Base-by-base conservation (phyloP, 441 rosid genomes). In the Corymbia calophylla region DNA sequence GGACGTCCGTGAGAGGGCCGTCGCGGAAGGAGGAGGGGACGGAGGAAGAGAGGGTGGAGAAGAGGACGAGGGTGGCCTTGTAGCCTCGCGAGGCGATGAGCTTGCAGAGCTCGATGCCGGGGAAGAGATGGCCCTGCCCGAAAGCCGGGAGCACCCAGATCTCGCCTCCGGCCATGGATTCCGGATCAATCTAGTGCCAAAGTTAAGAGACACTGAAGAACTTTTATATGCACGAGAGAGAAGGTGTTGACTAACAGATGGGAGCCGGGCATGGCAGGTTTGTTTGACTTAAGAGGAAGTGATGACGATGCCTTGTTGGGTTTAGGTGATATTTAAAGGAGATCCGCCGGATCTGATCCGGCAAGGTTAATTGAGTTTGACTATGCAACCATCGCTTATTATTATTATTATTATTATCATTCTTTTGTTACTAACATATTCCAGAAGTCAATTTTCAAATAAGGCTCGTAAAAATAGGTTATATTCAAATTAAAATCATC, bases 91-190 rank as follows among this genome's bases (percentile, higher is more conserved):
- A 80, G 87, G 91, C 87, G 23, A 93, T 23, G 87, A 86, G 92
- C 82, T 89, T 91, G 91, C 93, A 88, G 11, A 92, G 92, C 89
- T 93, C 93, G 87, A 93, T 88, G 66, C 88, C 87, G 11, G 93
- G 93, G 70, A 54, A 66, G 64, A 92, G 91, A 56, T 90, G 90
- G 86, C 92, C 92, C 51, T 91, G 90, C 51, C 93, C 93, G 25
- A 88, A 87, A 32, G 87, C 87, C 21, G 93, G 90, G 35, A 92
- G 86, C n/a, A 91, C 90, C 48, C 88, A 49, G 48, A 89, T 84
- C 87, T 91, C 91, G 44, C 39, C 87, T 58, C 47, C 29, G 2
- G 64, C 29, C 82, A 39, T 73, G 39, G 27, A 39, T 39, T 21
- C 21, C 27, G 80, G 80, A 68, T 35, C 7, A 0, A 17, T 68